Base-by-base conservation (phyloP, 1,284 basidiomycete genomes). In the Bondarzewia mesenterica region DNA sequence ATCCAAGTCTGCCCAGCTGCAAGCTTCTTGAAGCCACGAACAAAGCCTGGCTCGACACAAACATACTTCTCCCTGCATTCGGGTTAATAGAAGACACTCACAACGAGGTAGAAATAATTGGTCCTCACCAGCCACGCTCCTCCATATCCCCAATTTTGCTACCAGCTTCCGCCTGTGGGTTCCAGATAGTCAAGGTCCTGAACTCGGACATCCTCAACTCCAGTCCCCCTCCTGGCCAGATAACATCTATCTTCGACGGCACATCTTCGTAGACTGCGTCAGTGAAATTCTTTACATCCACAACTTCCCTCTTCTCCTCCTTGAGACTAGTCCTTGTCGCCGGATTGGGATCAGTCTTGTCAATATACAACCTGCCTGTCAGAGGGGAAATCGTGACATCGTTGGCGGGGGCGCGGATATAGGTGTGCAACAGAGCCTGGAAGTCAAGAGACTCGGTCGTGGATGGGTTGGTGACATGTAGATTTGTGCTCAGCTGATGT, bases 391-490 rank as follows among this genome's bases (percentile, higher is more conserved):
- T 70, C 3, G 71, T 60, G n/a, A 81, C 77, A 5, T 73, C 65
- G 49, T 73, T 72, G 37, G 75, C 74, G 41, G 75, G 85, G 6
- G 77, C 86, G n/a, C 75, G 76, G 52, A 93, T 74, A 66, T 95
- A 95, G 48, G 77, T 91, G 66, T 94, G 92, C 50, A 95, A 74
- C 29, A 95, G 71, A 2, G 89, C 85, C 65, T 95, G 92, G 70
- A 93, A 94, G 60, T 83, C 80, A 46, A 93, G 75, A 3, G 64
- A 54, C 47, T 75, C 68, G 0, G 65, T 52, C 52, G 60, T 61
- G 21, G 74, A 68, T 0, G 69, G 58, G 60, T 93, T 93, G 53
- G 73, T 74, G 50, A 94, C 82, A 61, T 89, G 85, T 10, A 94
- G 69, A 60, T 87, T 82, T 27, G 87, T 89, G 55, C 75, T 80